Evolutionary conservation across 352 stramenopile species (phyloP), one percentile per base, ranked within the genome.

Genomic region (Pythium apleroticum): DNA sequence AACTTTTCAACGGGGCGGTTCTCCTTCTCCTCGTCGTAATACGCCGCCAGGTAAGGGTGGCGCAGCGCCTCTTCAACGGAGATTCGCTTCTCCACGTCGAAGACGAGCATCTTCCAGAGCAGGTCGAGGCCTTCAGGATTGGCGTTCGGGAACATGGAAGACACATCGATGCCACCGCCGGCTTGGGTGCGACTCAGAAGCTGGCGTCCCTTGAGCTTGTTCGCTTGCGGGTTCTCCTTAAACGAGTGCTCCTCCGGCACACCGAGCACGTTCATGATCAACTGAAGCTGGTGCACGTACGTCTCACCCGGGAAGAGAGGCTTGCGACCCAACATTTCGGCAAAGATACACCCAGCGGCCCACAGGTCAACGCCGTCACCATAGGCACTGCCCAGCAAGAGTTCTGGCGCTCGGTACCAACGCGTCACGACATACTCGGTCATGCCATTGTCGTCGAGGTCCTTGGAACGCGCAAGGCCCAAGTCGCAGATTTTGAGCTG

Each of bases 401-500:
- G 71, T 65, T 97, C 89, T 0, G 89, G 89, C 1, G 86, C 87
- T 28, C 89, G 84, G 60, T 97, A 97, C 89, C 89, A 97, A 37
- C 89, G 76, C 52, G 89, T 97, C 10, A 97, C 89, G 12, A 97
- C 89, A 50, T 97, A 96, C 63, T 97, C 88, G 5, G 89, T 96
- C 80, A 99, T 95, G 27, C 96, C 94, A 8, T 92, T 75, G 52
- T 96, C 87, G 28, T 96, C 85, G 0, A 81, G 76, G 65, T 96
- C 87, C 63, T 87, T 93, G 0, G 86, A 91, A 15, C 96, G 89
- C 35, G 95, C 93, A 11, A 98, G 80, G 22, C 96, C 96, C 46
- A 99, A 90, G 67, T 99, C 96, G 75, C 96, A 98, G 66, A 99
- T 97, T 74, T 98, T 98, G 41, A 99, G 81, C 69, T 98, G 81